Conservation (phyloP, 176 grass and related monocot genomes). For the Lolium perenne region DNA sequence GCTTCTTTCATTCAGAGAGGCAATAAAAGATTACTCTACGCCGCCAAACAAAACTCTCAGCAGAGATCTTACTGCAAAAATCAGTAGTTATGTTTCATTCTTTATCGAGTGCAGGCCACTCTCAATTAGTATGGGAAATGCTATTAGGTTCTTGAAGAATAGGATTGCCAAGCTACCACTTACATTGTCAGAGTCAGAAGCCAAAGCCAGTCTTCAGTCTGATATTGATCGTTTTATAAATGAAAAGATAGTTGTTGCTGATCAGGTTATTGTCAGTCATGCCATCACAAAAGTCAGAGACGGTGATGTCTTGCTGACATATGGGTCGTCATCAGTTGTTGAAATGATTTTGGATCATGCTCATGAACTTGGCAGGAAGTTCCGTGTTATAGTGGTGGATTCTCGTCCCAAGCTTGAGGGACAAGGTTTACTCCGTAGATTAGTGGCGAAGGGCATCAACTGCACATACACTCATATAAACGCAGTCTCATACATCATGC, state of each 20-base stretch:
- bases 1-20: conserved; percentile 87
- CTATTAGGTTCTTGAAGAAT: conserved; percentile 86
- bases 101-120: conserved; percentile 89
- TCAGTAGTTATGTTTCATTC: conserved; percentile 89
- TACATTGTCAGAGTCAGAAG: conserved; percentile 74
- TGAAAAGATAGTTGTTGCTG: conserved; percentile 87
- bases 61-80: conserved; percentile 83
- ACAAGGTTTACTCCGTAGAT: conserved; percentile 67
- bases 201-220: conserved; percentile 81
- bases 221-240: conserved; percentile 94
- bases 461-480: conserved; percentile 94
- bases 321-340: conserved; percentile 87
- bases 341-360: conserved; percentile 89
- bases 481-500: conserved; percentile 94
- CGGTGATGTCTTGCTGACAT: conserved; percentile 84
- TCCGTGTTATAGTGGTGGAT: conserved; percentile 86
- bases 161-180: conserved; percentile 77
- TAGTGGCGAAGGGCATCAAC: conserved; percentile 79
- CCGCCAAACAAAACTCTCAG: conserved; percentile 81
- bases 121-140: conserved; percentile 95
- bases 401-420: conserved; percentile 93
- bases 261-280: conserved; percentile 88
- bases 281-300: conserved; percentile 88
- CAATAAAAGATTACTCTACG: conserved; percentile 83
- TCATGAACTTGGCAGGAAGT: conserved; percentile 79